These are phyloP conservation scores for Metschnikowia henanensis DNA, from an alignment of 805 yeast genomes.

Conservation along the genomic window DNA sequence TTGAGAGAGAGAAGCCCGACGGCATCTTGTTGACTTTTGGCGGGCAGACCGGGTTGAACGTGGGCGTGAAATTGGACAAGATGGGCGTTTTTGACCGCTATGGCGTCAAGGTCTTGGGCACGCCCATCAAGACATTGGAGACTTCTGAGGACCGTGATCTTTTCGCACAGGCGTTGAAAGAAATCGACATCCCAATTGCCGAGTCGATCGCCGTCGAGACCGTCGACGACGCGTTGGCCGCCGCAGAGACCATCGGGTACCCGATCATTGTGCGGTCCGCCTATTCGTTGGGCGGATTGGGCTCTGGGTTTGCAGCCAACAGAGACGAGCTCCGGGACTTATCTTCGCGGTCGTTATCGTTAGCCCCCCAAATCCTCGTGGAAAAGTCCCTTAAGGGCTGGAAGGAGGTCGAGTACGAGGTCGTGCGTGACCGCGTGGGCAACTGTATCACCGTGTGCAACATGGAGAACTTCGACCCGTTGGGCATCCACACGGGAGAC, in stretches of 20 bases:
- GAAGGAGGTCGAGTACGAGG: conserved; percentile 99
- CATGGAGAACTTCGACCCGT: conserved; percentile 98
- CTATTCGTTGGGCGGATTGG: conserved; percentile 95
- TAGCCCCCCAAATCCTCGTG: conserved; percentile 93
- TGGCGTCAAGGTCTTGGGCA: conserved; percentile 93
- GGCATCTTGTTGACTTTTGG: conserved; percentile 96
- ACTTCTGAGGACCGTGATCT: conserved; percentile 98
- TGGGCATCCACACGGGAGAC: conserved; percentile 98
- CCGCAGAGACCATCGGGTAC: conserved; percentile 86
- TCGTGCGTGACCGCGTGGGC: conserved; percentile 92
- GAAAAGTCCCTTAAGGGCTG: conserved; percentile 98
- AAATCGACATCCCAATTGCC: conserved; percentile 94
- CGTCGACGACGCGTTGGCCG: conserved; percentile 89
- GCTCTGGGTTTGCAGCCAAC: conserved; percentile 93
- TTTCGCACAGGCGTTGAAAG: conserved; percentile 92
- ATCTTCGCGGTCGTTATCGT: conserved; percentile 83
- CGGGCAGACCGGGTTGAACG: conserved; percentile 97
- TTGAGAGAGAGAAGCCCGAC: conserved; percentile 95
- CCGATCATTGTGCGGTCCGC: conserved; percentile 98
- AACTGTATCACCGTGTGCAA: conserved; percentile 99
- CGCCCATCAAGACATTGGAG: conserved; percentile 94
- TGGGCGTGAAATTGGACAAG: conserved; percentile 92
- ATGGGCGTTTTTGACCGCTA: conserved; percentile 92
- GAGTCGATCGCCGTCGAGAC: conserved; percentile 94
- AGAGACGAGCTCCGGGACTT: conserved; percentile 80